phyloP scores from a whole-genome alignment of 148 eudicot genomes.

The Mesembryanthemum crystallinum region DNA sequence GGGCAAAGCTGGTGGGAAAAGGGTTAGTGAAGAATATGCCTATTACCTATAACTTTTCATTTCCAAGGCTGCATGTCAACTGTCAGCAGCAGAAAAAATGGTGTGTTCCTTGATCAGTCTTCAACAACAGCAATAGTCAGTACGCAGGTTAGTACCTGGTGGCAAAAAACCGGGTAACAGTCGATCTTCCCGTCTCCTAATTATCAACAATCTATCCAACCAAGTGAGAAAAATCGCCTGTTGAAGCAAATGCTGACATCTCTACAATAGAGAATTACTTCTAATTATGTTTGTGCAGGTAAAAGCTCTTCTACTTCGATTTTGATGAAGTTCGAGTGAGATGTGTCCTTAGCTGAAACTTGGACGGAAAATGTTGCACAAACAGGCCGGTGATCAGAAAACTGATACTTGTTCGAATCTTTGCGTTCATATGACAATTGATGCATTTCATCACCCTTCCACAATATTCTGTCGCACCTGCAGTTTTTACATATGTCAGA shows the following conservation, averaged over 20 bases:
- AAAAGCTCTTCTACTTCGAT: constrained; percentile 38
- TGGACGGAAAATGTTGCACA: constrained; percentile 49
- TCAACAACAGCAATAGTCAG: constrained; percentile 2
- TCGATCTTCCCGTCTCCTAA: not conserved
- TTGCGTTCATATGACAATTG: constrained; percentile 49
- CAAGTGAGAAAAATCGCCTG: not conserved
- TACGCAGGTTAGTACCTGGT: constrained; percentile 4
- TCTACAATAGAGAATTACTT: not conserved
- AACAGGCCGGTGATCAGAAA: constrained; percentile 77
- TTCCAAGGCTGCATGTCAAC: not conserved
- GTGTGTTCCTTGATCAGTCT: constrained; percentile 6
- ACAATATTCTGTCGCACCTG: constrained; percentile 79
- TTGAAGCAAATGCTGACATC: constrained; percentile 6
- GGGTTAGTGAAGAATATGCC: constrained; percentile 3
- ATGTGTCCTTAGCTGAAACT: constrained; percentile 28
- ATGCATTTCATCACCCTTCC: constrained; percentile 55
- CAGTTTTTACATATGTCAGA: not conserved
- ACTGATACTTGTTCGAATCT: constrained; percentile 41
- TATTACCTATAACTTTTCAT: constrained; percentile 13
- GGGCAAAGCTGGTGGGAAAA: not conserved
- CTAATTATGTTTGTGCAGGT: constrained; percentile 17
- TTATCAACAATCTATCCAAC: not conserved
- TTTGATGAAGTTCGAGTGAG: constrained; percentile 23
- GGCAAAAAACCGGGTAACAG: not conserved
- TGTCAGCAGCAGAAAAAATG: not conserved